Evolutionary conservation across 2,329 filamentous ascomycete species (phyloP).

Genomic region (Sporothrix luriei): DNA sequence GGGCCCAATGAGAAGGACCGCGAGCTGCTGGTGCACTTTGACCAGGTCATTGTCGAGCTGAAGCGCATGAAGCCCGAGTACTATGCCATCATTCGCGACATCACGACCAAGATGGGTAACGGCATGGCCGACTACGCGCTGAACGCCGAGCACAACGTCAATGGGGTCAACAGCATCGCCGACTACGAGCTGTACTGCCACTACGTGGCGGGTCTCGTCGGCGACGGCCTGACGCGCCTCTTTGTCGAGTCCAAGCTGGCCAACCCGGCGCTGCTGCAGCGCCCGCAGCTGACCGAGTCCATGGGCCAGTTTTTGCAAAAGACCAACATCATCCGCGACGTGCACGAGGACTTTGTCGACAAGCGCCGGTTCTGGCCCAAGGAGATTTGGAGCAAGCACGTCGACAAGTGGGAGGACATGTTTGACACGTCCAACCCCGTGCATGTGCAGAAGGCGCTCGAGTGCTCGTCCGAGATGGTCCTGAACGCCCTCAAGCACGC

Average conservation of each 20-base stretch:
- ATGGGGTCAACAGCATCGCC: constrained; percentile 77
- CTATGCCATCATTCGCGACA: constrained; percentile 84
- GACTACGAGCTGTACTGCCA: constrained; percentile 98
- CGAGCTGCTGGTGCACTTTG: constrained; percentile 88
- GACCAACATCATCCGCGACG: constrained; percentile 97
- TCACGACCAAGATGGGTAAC: constrained; percentile 92
- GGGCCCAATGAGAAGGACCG: constrained; percentile 92
- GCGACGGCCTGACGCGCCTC: constrained; percentile 85
- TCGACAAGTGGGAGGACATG: constrained; percentile 84
- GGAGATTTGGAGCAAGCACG: constrained; percentile 96
- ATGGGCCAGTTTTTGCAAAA: constrained; percentile 99
- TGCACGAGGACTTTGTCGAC: constrained; percentile 86
- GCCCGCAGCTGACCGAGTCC: constrained; percentile 81
- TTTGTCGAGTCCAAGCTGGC: constrained; percentile 87
- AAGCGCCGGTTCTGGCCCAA: constrained; percentile 90
- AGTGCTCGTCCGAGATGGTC: constrained; percentile 92
- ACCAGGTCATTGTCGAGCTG: constrained; percentile 82
- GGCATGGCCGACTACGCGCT: constrained; percentile 96
- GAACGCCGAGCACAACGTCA: constrained; percentile 77
- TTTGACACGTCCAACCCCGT: constrained; percentile 60
- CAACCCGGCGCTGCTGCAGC: constrained; percentile 78
- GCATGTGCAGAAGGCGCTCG: constrained; percentile 70
- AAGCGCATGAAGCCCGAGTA: constrained; percentile 86
- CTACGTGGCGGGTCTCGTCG: constrained; percentile 97
- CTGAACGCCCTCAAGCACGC: constrained; percentile 82